Percentiles rank a stretch among this genome's conserved stretches.
These are phyloP conservation scores for Ophiostoma populinum DNA, from an alignment of 2,329 filamentous ascomycete species.

Conservation along the genomic window DNA sequence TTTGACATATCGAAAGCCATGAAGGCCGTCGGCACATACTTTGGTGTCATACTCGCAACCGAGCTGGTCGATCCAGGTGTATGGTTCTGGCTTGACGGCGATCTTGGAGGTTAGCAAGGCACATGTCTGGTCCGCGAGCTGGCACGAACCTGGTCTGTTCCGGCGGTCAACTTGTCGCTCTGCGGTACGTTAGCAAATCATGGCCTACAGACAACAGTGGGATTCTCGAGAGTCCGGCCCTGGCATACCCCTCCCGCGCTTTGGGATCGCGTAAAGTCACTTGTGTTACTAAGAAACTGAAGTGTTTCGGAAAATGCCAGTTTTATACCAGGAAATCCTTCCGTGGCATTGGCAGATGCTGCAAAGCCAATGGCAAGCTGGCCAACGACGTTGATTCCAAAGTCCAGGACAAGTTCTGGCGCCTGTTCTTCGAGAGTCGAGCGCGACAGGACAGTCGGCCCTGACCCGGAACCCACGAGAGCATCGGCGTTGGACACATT, in stretches of 20 bases:
- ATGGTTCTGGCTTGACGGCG: conserved; percentile 24
- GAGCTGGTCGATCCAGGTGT: conserved; percentile 26
- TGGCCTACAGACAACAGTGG: no score
- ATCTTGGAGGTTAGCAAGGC: conserved; percentile 16
- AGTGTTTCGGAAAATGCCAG: conserved; percentile 32
- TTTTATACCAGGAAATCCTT: conserved; percentile 22
- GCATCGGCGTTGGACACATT: conserved; percentile 22
- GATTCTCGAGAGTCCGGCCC: no score
- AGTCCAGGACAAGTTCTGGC: conserved; percentile 29
- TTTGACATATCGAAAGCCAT: conserved; percentile 34
- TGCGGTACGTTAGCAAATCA: no score
- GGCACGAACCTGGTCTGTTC: conserved; percentile 27
- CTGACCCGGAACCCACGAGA: conserved; percentile 14
- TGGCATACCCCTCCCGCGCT: conserved; percentile 19
- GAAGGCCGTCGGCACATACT: conserved; percentile 33
- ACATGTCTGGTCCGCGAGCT: neutral
- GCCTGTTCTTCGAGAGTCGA: conserved; percentile 8
- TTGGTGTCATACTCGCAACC: conserved; percentile 25
- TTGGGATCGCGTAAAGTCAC: conserved; percentile 31
- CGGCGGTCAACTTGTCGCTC: conserved; percentile 21
- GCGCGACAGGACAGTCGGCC: conserved; percentile 18
- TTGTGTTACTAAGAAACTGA: conserved; percentile 24
- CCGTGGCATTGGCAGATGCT: conserved; percentile 14
- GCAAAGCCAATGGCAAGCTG: conserved; percentile 25
- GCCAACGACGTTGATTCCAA: conserved; percentile 30